phyloP scores from a whole-genome alignment of 306 rosid genomes.

The Cicer yamashitae region DNA sequence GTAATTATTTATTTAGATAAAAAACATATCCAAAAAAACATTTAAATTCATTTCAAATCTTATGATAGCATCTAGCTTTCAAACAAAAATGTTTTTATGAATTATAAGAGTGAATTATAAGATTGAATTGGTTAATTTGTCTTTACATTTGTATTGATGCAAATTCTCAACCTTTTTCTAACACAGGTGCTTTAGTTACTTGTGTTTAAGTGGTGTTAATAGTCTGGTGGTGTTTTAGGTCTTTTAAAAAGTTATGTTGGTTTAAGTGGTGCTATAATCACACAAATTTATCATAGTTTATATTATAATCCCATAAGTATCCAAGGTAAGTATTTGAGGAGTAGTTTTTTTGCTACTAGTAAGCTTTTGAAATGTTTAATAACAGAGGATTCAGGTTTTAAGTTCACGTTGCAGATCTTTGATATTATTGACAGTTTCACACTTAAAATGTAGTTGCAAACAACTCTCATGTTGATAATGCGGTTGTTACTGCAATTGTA shows the following conservation, averaged over 20 bases:
- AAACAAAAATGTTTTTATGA: no score
- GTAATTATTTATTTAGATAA: no score
- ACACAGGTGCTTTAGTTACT: conserved; percentile 54
- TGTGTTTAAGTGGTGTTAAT: no score
- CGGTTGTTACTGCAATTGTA: background rate
- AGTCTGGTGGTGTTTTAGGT: conserved; percentile 61
- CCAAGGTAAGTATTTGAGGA: no score
- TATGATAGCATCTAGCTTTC: no score
- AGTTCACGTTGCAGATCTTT: background rate
- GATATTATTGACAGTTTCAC: background rate
- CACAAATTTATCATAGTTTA: no score
- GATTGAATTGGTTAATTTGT: no score
- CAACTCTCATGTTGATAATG: background rate
- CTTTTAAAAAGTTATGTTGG: conserved; percentile 75
- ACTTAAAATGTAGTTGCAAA: background rate
- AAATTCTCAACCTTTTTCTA: conserved; percentile 68
- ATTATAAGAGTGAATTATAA: no score
- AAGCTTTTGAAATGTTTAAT: background rate
- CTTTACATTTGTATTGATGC: conserved; percentile 62
- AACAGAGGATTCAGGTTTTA: background rate
- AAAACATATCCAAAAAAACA: no score
- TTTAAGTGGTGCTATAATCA: conserved; percentile 55
- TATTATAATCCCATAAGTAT: no score
- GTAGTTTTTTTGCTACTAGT: background rate
- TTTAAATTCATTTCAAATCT: no score